A percentile compares a stretch with the other conserved stretches of the same genome.
Conservation (phyloP, 176 grass and related monocot species). For the Urochloa ruziziensis region DNA sequence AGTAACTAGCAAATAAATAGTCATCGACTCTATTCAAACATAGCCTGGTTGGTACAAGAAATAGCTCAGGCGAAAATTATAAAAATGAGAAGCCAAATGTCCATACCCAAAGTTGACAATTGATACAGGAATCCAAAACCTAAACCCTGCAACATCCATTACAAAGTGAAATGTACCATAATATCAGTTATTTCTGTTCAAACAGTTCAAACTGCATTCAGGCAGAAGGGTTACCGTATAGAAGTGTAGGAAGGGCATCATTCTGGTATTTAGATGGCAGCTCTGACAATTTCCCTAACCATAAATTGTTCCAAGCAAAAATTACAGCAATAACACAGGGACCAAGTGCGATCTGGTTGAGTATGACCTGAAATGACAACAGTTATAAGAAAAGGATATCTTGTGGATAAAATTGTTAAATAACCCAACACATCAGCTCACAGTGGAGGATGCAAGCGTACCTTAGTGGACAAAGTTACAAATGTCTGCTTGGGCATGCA, state of each 20-base stretch:
- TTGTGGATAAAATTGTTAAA: neutral
- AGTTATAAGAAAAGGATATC: neutral
- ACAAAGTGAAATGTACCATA: neutral
- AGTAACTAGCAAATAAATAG: neutral
- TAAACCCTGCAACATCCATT: constrained; percentile 70
- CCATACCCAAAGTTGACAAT: constrained; percentile 87
- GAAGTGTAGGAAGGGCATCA: constrained; percentile 90
- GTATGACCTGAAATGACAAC: constrained; percentile 66
- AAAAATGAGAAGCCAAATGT: constrained; percentile 11
- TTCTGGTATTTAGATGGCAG: constrained; percentile 87
- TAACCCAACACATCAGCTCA: neutral
- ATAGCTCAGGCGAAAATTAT: constrained; percentile 3
- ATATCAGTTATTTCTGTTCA: constrained; percentile 9
- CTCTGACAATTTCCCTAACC: constrained; percentile 81
- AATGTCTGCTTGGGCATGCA: constrained; percentile 78
- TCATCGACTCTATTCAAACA: neutral
- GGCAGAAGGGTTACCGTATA: constrained; percentile 56
- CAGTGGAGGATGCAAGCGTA: constrained; percentile 25
- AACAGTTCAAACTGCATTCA: neutral
- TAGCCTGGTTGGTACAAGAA: neutral
- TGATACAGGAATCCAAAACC: constrained; percentile 93
- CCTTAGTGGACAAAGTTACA: constrained; percentile 70
- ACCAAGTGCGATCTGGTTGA: constrained; percentile 91
- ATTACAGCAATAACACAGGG: constrained; percentile 92
- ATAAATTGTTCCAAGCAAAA: constrained; percentile 99